These are phyloP conservation scores for Neospermospora avenae DNA, from an alignment of 2,329 filamentous ascomycete genomes.

Conservation along the genomic window DNA sequence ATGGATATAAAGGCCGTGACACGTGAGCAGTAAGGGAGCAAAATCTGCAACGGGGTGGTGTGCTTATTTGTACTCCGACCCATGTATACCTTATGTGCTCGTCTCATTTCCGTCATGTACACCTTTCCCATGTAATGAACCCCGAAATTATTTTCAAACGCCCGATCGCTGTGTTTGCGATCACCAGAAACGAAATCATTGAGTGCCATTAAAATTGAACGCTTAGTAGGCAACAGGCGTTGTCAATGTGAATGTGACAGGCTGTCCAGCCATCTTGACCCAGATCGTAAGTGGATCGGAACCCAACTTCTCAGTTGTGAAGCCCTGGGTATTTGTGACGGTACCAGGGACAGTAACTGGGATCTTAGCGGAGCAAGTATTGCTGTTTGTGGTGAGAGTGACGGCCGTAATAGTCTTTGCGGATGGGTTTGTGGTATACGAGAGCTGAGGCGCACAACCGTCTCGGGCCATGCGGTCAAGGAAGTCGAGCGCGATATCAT, in stretches of 20 bases:
- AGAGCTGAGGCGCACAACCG: constrained; percentile 22
- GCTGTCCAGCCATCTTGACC: constrained; percentile 39
- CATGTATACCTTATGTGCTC: not conserved
- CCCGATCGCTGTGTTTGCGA: not conserved
- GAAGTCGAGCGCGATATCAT: constrained; percentile 47
- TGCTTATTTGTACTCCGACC: not conserved
- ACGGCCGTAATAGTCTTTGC: constrained; percentile 26
- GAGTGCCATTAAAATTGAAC: not conserved
- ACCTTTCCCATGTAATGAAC: too few species aligned
- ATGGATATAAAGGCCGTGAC: too few species aligned
- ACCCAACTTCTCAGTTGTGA: constrained; percentile 41
- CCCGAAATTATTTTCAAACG: not conserved
- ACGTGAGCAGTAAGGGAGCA: too few species aligned
- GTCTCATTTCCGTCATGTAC: too few species aligned
- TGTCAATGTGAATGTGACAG: constrained; percentile 43
- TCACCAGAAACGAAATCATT: too few species aligned
- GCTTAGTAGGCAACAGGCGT: constrained; percentile 20
- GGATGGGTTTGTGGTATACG: constrained; percentile 17
- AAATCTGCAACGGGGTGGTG: too few species aligned
- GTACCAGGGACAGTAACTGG: constrained; percentile 38
- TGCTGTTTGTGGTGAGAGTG: constrained; percentile 42
- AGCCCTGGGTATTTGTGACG: constrained; percentile 24
- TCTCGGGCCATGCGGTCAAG: constrained; percentile 42
- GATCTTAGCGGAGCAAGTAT: constrained; percentile 24
- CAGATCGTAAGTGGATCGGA: constrained; percentile 35